Conservation (phyloP, 2,329 filamentous ascomycete genomes). For the Xylaria sp. region DNA sequence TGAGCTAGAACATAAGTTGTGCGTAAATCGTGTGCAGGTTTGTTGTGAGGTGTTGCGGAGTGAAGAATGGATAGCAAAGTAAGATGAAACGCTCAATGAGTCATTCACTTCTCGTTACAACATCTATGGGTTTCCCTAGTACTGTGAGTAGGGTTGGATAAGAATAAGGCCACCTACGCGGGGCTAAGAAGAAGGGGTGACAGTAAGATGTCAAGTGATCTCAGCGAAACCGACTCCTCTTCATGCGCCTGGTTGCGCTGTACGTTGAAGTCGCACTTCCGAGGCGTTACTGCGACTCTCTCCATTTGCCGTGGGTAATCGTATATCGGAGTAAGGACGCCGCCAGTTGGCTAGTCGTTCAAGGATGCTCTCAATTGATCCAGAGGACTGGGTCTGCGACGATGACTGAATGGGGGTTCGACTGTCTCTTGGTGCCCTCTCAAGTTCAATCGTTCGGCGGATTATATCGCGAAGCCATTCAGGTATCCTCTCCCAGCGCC, state of each 20-base stretch:
- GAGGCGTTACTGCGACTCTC: constrained; percentile 37
- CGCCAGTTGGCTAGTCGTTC: constrained; percentile 38
- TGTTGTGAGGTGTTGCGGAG: neutral
- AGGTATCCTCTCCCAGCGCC: constrained; percentile 68
- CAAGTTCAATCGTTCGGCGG: constrained; percentile 58
- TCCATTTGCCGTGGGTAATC: constrained; percentile 55
- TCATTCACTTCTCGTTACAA: constrained; percentile 10
- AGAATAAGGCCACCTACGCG: neutral
- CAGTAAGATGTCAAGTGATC: neutral
- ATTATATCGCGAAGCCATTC: constrained; percentile 65
- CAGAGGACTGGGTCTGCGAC: constrained; percentile 25
- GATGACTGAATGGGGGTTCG: constrained; percentile 34
- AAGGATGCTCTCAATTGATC: constrained; percentile 34
- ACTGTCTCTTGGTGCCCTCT: constrained; percentile 40
- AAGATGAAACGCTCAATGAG: constrained; percentile 7
- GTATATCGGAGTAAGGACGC: constrained; percentile 50
- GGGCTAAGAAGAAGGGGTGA: neutral
- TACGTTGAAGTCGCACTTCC: constrained; percentile 47
- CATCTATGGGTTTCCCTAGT: neutral
- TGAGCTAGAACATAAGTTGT: constrained; percentile 4
- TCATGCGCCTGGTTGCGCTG: constrained; percentile 49
- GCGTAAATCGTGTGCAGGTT: neutral
- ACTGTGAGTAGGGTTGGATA: neutral
- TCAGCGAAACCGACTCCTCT: neutral
- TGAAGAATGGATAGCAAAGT: constrained; percentile 8